phyloP scores from a whole-genome alignment of 2,329 filamentous ascomycete species.

The Daldinia sp. region DNA sequence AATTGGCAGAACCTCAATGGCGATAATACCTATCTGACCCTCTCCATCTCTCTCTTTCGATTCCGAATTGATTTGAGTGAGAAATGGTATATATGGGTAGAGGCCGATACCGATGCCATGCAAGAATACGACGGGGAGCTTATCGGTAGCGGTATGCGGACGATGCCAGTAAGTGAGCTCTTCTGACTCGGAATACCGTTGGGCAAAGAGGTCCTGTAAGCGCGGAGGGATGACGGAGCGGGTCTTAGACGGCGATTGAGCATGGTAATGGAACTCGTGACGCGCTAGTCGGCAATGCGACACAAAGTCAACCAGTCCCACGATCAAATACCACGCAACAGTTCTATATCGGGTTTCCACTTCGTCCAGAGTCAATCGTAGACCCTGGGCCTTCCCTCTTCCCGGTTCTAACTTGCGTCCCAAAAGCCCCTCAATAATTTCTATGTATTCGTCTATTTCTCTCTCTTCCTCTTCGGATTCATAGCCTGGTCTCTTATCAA shows the following conservation, averaged over 20 bases:
- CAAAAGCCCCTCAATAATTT: slow-evolving; percentile 65
- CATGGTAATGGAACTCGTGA: slow-evolving; percentile 66
- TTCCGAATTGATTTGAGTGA: slow-evolving; percentile 62
- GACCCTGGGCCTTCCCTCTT: slow-evolving; percentile 64
- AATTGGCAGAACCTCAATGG: slow-evolving; percentile 74
- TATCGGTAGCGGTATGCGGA: slow-evolving; percentile 68
- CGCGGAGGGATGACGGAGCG: slow-evolving; percentile 69
- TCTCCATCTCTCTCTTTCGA: slow-evolving; percentile 55
- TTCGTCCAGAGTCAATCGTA: slow-evolving; percentile 75
- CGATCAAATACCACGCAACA: slow-evolving; percentile 72
- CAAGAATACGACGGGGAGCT: slow-evolving; percentile 73
- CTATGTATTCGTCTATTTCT: slow-evolving; percentile 62
- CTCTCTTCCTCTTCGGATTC: slow-evolving; percentile 52
- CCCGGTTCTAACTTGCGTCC: slow-evolving; percentile 65
- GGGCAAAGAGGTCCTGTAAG: slow-evolving; percentile 61
- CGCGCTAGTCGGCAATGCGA: slow-evolving; percentile 60
- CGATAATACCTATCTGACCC: slow-evolving; percentile 71
- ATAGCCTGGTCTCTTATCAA: slow-evolving; percentile 57
- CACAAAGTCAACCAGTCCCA: slow-evolving; percentile 66
- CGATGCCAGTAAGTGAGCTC: slow-evolving; percentile 74
- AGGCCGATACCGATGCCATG: slow-evolving; percentile 79
- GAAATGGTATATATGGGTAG: slow-evolving; percentile 70
- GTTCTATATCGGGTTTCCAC: slow-evolving; percentile 71
- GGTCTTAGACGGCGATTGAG: slow-evolving; percentile 55
- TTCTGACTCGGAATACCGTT: slow-evolving; percentile 60